Conservation (phyloP, 306 rosid species). For the Castanopsis chinensis region DNA sequence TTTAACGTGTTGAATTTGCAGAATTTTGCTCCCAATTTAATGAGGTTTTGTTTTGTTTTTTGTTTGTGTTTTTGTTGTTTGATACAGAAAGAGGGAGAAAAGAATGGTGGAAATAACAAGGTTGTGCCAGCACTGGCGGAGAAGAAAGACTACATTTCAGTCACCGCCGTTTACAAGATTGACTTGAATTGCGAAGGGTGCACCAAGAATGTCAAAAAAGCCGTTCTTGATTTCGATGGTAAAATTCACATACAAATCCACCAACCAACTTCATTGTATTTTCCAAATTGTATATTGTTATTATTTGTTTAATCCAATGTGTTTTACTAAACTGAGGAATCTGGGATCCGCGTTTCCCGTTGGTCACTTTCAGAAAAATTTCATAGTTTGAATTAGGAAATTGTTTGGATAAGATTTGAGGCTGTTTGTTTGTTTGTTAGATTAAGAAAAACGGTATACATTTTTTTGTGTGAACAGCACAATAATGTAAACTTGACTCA, state of each 20-base stretch:
- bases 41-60: neutral
- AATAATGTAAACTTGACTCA: too few relatives aligned
- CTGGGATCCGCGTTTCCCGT: too few relatives aligned
- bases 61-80: neutral
- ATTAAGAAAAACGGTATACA: too few relatives aligned
- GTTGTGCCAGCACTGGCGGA: neutral
- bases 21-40: neutral
- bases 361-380: too few relatives aligned
- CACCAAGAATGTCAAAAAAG: constrained; percentile 59
- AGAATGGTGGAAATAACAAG: constrained; percentile 65
- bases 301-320: neutral
- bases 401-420: too few relatives aligned
- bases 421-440: too few relatives aligned
- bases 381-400: too few relatives aligned
- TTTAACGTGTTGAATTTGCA: constrained; percentile 10
- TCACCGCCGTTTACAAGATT: constrained; percentile 52
- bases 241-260: neutral
- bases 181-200: constrained; percentile 84
- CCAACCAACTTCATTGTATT: neutral
- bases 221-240: constrained; percentile 56
- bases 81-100: constrained; percentile 42
- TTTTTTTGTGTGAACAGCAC: too few relatives aligned
- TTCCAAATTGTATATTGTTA: too few relatives aligned
- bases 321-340: too few relatives aligned
- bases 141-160: constrained; percentile 41